phyloP scores from a whole-genome alignment of 345 rosid genomes.

The Boechera divaricarpa region DNA sequence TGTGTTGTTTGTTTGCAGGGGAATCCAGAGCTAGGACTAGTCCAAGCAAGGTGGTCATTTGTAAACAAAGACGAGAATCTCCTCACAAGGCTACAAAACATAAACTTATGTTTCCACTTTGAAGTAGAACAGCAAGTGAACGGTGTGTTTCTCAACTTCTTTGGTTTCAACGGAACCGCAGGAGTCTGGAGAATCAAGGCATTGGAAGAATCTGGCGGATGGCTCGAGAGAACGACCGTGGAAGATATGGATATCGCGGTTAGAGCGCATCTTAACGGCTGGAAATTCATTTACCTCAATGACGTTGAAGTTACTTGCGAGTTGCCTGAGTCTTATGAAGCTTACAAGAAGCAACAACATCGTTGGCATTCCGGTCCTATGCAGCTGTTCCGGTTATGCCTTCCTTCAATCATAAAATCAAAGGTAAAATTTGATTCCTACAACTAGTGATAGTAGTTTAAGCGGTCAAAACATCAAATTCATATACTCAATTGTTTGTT shows the following conservation, averaged over 20 bases:
- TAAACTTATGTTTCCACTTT: constrained; percentile 87
- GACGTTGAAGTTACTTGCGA: constrained; percentile 84
- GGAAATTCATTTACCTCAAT: constrained; percentile 84
- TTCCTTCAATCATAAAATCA: constrained; percentile 72
- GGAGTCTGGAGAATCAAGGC: constrained; percentile 95
- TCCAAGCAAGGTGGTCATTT: constrained; percentile 92
- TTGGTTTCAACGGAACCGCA: constrained; percentile 93
- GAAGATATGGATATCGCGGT: constrained; percentile 97
- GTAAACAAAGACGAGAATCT: constrained; percentile 94
- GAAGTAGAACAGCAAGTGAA: constrained; percentile 97
- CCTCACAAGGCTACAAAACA: constrained; percentile 86
- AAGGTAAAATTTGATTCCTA: constrained; percentile 52
- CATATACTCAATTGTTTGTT: neutral
- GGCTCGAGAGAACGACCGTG: constrained; percentile 94
- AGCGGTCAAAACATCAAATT: neutral
- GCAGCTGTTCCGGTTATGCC: constrained; percentile 86
- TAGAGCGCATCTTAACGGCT: constrained; percentile 83
- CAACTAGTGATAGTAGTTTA: neutral
- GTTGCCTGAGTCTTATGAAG: constrained; percentile 86
- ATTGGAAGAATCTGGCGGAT: constrained; percentile 83
- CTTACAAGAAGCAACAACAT: constrained; percentile 88
- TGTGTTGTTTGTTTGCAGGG: constrained; percentile 54
- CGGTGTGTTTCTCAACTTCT: constrained; percentile 76
- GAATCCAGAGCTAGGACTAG: constrained; percentile 79
- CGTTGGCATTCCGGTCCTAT: constrained; percentile 98